Evolutionary conservation across 495 filamentous ascomycete genomes (phyloP), one percentile per base, ranked within the genome.

Genomic region (Neurospora cerealis): DNA sequence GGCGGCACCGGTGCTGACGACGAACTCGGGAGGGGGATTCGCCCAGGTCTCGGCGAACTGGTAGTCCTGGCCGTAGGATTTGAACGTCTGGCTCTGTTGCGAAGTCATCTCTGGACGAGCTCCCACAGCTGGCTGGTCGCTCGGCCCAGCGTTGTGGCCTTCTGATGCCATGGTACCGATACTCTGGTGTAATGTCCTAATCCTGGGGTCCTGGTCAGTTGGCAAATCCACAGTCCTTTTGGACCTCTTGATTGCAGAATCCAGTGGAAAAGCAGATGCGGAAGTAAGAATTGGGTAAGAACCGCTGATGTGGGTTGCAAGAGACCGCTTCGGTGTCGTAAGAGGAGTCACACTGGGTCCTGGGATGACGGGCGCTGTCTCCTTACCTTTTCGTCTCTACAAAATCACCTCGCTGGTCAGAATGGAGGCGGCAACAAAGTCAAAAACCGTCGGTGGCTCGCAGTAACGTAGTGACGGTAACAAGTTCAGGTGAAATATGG

Each of bases 11-110:
- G 34, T 46, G 73, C 48, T 66, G 28, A 76, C 41, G 19, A 79
- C 69, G 10, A 80, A 41, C 73, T 79, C 77, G 6, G 79, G 79
- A 11, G 60, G 74, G 4, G 79, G 79, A 34, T 80, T 80, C 5
- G 70, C 48, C 72, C 73, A 74, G 9, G 74, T 74, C 60, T 80
- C 79, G 38, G 79, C 78, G 71, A 74, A 80, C 38, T 75, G 77
- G 69, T 79, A 78, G 7, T 76, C 74, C 28, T 78, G 76, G 15
- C 74, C 75, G 62, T 71, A 79, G 17, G 69, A 69, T 69, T 76
- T 78, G 70, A 73, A 46, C 3, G 32, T 34, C 21, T 73, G 44
- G 41, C 38, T 32, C 70, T 19, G 71, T n/a, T 41, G 32, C 15
- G 48, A 54, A 42, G 70, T 69, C 17, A 75, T 74, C 42, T 21